Evolutionary conservation across 2,329 filamentous ascomycete species (phyloP), one percentile per base, ranked within the genome.

Genomic region (Ceratocystis lukuohia): DNA sequence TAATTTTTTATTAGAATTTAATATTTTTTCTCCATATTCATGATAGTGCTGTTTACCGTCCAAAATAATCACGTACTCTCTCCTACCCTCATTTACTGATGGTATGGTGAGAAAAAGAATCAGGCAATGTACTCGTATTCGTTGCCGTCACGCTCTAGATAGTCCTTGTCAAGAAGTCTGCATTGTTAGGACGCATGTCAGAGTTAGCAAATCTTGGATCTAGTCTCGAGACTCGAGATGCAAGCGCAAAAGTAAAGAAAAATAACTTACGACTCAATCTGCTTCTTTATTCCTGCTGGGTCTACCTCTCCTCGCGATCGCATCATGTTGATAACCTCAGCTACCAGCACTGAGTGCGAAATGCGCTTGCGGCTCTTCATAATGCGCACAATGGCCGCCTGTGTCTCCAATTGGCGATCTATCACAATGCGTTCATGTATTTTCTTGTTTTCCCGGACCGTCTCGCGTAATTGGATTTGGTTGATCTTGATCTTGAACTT

Each of bases 401-500:
- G 94, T 0, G 92, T 96, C 78, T 99, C 95, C 72, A 95, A 96
- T 73, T 96, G 91, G 63, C 94, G 81, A 73, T 99, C 94, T 64
- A 89, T 88, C 0, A 87, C 87, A 3, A 99, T 90, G 56, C 91
- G 84, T 75, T 96, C 88, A 75, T 97, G 91, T 1, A 92, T 97
- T 71, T 88, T 90, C 76, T 91, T 89, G 77, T 96, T 96, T 77
- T 99, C 94, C 73, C 93, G 88, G 72, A 88, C 89, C 0, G 94
- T 97, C 77, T 99, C 94, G 41, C 61, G 61, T n/a, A 48, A 25
- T 33, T 63, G 61, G 71, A 99, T 94, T 76, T 96, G 93, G 77
- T 97, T 99, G 79, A 99, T 96, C 79, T 99, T 99, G 77, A 99
- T 87, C 66, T 91, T 86, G 76, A 89, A 88, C 75, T 94, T 96